Percentiles rank a stretch among this genome's conserved stretches.
These are phyloP conservation scores for Eudorina sp. DNA, from an alignment of 139 green algal genomes.

Conservation along the genomic window DNA sequence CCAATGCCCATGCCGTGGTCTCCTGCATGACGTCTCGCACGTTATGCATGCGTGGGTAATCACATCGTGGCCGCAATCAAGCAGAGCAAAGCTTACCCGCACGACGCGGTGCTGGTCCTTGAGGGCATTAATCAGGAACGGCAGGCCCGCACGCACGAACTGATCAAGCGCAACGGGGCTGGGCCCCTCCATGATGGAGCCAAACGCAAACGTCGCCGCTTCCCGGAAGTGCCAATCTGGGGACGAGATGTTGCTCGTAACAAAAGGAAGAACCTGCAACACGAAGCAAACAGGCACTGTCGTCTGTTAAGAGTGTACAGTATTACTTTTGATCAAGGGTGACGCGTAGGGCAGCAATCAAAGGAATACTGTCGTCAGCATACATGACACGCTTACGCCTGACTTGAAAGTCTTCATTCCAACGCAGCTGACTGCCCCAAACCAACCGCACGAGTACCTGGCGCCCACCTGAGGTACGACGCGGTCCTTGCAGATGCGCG, in stretches of 20 bases:
- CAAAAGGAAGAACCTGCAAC: background rate
- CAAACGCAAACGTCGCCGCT: constrained; percentile 97
- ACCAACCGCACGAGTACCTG: no score
- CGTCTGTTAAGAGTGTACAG: no score
- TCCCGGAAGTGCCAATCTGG: constrained; percentile 95
- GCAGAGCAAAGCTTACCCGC: constrained; percentile 23
- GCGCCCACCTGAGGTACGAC: constrained; percentile 86
- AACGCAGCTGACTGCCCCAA: no score
- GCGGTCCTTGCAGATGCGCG: constrained; percentile 79
- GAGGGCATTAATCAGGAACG: constrained; percentile 73
- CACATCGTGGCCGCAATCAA: background rate
- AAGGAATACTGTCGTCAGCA: no score
- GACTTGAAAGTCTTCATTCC: no score
- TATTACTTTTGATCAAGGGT: no score
- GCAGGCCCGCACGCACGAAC: constrained; percentile 82
- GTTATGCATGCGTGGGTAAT: background rate
- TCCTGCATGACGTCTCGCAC: no score
- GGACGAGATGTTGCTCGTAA: constrained; percentile 82
- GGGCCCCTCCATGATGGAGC: constrained; percentile 96
- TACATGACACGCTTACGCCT: no score
- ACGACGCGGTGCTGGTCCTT: constrained; percentile 49
- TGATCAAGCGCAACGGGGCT: constrained; percentile 68
- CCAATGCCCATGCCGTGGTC: constrained; percentile 97
- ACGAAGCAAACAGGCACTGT: no score
- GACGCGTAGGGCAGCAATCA: no score